Evolutionary conservation across 2,329 filamentous ascomycete species (phyloP).

Genomic region (Hymenoscyphus repandus): DNA sequence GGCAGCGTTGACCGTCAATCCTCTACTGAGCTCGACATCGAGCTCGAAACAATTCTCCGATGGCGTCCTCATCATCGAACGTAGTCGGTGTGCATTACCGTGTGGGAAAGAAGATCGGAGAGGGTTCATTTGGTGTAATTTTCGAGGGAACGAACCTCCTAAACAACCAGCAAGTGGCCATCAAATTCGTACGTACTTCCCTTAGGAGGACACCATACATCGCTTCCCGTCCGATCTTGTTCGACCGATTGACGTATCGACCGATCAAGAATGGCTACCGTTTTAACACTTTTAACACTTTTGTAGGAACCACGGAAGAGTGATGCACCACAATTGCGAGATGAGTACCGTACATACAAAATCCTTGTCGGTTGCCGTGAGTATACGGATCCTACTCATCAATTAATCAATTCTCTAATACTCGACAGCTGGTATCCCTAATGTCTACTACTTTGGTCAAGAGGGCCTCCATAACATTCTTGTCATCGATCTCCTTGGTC

Average conservation of each 20-base stretch:
- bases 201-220: not conserved
- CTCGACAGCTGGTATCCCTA: conserved; percentile 82
- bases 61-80: conserved; percentile 57
- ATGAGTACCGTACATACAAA: conserved; percentile 99
- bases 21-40: conserved; percentile 17
- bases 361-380: conserved; percentile 98
- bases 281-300: conserved; percentile 7
- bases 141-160: conserved; percentile 97
- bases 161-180: conserved; percentile 98
- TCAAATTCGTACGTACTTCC: conserved; percentile 80
- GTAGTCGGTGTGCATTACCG: conserved; percentile 98
- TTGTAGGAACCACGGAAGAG: conserved; percentile 91
- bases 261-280: not conserved
- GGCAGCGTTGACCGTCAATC: conserved; percentile 17
- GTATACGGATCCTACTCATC: conserved; percentile 38
- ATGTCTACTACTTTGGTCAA: conserved; percentile 99
- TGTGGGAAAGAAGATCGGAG: conserved; percentile 98
- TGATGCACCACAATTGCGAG: conserved; percentile 92
- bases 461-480: conserved; percentile 98
- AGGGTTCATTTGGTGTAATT: conserved; percentile 97
- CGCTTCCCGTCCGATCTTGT: too few species aligned
- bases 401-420: conserved; percentile 32
- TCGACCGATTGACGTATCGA: not conserved
- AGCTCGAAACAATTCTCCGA: conserved; percentile 17
- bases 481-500: conserved; percentile 92